A percentile compares a stretch with the other conserved stretches of the same genome.
phyloP scores from a whole-genome alignment of 768 basidiomycete species.

The Serendipita sp. region DNA sequence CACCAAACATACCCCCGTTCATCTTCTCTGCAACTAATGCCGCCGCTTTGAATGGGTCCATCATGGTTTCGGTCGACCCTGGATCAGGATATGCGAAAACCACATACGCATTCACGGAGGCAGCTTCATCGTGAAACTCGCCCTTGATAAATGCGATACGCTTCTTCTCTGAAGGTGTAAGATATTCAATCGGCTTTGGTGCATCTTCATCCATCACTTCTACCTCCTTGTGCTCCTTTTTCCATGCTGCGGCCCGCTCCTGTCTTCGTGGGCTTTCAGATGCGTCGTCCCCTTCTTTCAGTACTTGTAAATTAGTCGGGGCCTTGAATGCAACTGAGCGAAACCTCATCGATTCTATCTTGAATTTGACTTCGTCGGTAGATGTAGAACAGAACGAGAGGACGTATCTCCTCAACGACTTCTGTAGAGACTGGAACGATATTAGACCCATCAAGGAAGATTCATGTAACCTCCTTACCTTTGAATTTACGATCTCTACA shows the following conservation, averaged over 20 bases:
- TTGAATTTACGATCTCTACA: slow-evolving; percentile 55
- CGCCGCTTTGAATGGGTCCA: slow-evolving; percentile 23
- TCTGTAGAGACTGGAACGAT: slow-evolving; percentile 43
- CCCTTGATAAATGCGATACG: slow-evolving; percentile 87
- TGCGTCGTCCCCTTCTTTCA: slow-evolving; percentile 24
- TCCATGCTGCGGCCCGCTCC: slow-evolving; percentile 47
- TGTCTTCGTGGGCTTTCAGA: slow-evolving; percentile 27
- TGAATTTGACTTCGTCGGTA: slow-evolving; percentile 26
- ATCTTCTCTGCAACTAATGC: neutral
- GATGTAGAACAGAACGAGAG: slow-evolving; percentile 43
- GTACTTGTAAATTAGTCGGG: slow-evolving; percentile 45
- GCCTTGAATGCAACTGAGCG: slow-evolving; percentile 82
- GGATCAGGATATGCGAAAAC: slow-evolving; percentile 62
- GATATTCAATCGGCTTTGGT: slow-evolving; percentile 42
- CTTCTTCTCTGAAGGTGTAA: slow-evolving; percentile 77
- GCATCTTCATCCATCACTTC: slow-evolving; percentile 26
- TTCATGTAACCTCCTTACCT: slow-evolving; percentile 30
- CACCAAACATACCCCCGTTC: neutral
- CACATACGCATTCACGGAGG: slow-evolving; percentile 72
- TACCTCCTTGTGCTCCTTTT: slow-evolving; percentile 23
- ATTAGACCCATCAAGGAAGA: neutral
- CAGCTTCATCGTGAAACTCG: slow-evolving; percentile 67
- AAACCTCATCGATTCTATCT: slow-evolving; percentile 86
- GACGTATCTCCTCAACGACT: slow-evolving; percentile 63
- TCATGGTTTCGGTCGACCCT: slow-evolving; percentile 11